Percentiles rank a stretch among this genome's conserved stretches.
These are phyloP conservation scores for Herpetomonas muscarum DNA, from an alignment of 208 protist genomes.

Conservation along the genomic window DNA sequence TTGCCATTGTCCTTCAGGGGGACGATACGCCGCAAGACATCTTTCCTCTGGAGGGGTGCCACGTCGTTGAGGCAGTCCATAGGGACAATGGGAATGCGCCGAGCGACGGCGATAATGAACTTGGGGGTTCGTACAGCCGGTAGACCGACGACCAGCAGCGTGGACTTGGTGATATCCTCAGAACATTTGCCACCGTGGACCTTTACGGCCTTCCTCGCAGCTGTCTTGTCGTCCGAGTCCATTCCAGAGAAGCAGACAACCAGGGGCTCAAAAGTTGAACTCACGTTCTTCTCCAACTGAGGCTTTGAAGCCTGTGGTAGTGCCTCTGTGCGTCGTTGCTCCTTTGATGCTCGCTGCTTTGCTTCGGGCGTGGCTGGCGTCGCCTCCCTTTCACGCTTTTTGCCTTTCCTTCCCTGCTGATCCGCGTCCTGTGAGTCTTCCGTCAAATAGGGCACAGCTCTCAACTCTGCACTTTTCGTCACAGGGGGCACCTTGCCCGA, in stretches of 20 bases:
- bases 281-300: not conserved
- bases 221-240: slow-evolving; percentile 31
- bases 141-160: slow-evolving; percentile 54
- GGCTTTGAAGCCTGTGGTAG: not conserved
- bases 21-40: slow-evolving; percentile 29
- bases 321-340: not conserved
- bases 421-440: not conserved
- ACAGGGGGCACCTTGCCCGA: no score
- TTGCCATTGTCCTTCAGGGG: slow-evolving; percentile 37
- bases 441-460: not conserved
- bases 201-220: slow-evolving; percentile 35
- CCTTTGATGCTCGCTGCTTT: slow-evolving; percentile 8
- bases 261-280: not conserved
- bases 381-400: not conserved
- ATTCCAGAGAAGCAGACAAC: slow-evolving; percentile 70
- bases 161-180: slow-evolving; percentile 53
- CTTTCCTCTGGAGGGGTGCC: slow-evolving; percentile 6
- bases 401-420: no score
- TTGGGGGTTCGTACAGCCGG: slow-evolving; percentile 78
- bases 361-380: not conserved
- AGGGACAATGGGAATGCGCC: slow-evolving; percentile 70
- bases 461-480: not conserved
- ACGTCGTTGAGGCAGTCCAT: slow-evolving; percentile 35
- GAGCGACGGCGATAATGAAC: slow-evolving; percentile 75
- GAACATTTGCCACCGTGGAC: slow-evolving; percentile 29